Evolutionary conservation across 169 alveolate species (phyloP).

Genomic region (Cryptosporidium canis): DNA sequence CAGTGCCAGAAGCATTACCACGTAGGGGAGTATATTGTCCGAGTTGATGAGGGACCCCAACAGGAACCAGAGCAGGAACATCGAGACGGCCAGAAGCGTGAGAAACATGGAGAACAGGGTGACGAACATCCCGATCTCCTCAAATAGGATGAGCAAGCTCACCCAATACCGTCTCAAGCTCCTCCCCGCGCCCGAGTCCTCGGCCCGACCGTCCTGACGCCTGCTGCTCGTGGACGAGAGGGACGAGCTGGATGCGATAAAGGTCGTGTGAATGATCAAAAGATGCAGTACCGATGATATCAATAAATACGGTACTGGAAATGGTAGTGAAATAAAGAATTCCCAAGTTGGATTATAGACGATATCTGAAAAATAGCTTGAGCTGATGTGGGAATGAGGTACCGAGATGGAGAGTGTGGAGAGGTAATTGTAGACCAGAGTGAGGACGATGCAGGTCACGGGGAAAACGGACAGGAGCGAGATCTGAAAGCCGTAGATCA

Average conservation of each 20-base stretch:
- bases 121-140: slow-evolving; percentile 60
- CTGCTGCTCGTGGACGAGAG: background rate
- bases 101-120: slow-evolving; percentile 68
- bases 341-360: slow-evolving; percentile 61
- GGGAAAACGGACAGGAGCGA: slow-evolving; percentile 41
- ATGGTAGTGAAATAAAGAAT: slow-evolving; percentile 34
- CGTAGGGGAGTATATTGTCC: slow-evolving; percentile 77
- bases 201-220: background rate
- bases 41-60: slow-evolving; percentile 78
- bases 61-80: slow-evolving; percentile 75
- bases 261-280: slow-evolving; percentile 29
- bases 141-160: slow-evolving; percentile 8
- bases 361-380: slow-evolving; percentile 22
- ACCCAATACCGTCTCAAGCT: slow-evolving; percentile 10
- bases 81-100: slow-evolving; percentile 60
- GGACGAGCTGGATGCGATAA: slow-evolving; percentile 30
- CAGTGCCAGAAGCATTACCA: slow-evolving; percentile 75
- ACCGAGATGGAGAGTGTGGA: slow-evolving; percentile 17
- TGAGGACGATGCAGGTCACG: slow-evolving; percentile 31
- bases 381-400: slow-evolving; percentile 19
- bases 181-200: background rate
- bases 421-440: slow-evolving; percentile 31
- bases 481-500: slow-evolving; percentile 33
- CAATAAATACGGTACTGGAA: slow-evolving; percentile 35
- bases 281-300: slow-evolving; percentile 19